phyloP scores from a whole-genome alignment of 2,329 filamentous ascomycete genomes.

The Fonsecaea erecta region DNA sequence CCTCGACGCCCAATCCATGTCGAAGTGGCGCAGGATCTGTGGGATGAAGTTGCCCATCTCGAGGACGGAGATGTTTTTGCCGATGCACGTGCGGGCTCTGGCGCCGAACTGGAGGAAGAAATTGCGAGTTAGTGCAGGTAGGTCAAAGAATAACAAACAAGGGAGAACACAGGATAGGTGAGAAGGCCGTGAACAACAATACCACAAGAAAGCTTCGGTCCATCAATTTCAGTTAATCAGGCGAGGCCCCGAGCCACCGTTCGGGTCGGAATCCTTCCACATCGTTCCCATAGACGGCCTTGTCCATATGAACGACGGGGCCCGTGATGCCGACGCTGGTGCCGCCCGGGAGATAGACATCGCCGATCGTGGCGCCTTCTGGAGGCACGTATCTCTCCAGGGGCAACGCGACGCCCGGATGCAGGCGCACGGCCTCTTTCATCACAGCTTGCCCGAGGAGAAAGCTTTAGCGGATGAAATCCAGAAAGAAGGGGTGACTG shows the following conservation, averaged over 20 bases:
- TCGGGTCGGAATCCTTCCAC: conserved; percentile 30
- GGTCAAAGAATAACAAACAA: too few relatives aligned
- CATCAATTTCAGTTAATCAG: conserved; percentile 23
- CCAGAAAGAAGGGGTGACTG: too few relatives aligned
- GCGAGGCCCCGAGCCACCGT: conserved; percentile 45
- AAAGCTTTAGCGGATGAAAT: neutral
- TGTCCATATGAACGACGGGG: conserved; percentile 21
- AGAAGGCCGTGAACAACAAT: neutral
- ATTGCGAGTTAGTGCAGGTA: too few relatives aligned
- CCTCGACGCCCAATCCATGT: conserved; percentile 17
- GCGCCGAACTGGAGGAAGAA: conserved; percentile 54
- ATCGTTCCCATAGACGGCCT: conserved; percentile 33
- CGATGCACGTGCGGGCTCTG: conserved; percentile 41
- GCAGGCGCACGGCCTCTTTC: conserved; percentile 54
- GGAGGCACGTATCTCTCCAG: conserved; percentile 51
- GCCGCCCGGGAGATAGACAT: conserved; percentile 39
- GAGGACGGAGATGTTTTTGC: conserved; percentile 27
- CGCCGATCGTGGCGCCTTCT: conserved; percentile 44
- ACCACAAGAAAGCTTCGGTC: conserved; percentile 39
- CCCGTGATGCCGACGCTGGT: conserved; percentile 23
- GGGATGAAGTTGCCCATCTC: conserved; percentile 34
- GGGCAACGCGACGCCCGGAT: conserved; percentile 47
- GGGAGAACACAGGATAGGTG: neutral
- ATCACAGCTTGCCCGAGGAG: conserved; percentile 46
- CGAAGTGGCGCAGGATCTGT: conserved; percentile 26